Conservation (phyloP, 176 grass and related monocot genomes). For the Tillandsia leiboldiana region DNA sequence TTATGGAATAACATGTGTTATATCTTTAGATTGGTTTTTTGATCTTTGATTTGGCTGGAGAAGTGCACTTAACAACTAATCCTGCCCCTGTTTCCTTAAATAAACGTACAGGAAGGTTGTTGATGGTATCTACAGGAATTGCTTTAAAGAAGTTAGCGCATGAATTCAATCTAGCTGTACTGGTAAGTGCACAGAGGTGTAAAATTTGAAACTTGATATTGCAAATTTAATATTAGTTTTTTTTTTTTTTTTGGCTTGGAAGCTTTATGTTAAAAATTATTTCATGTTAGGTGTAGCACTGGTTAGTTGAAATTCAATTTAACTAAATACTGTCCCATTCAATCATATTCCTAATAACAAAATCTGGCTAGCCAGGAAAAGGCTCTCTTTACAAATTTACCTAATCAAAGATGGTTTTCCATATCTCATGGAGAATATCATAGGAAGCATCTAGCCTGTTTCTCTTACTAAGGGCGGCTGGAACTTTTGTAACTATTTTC, state of each 20-base stretch:
- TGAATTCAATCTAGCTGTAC: constrained; percentile 58
- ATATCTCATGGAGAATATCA: not conserved
- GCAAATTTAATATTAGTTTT: not conserved
- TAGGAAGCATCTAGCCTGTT: not conserved
- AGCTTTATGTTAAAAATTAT: not conserved
- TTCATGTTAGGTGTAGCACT: not conserved
- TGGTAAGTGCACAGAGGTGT: constrained; percentile 26
- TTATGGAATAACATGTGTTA: not conserved
- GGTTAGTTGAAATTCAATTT: not conserved
- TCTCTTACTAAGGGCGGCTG: no score
- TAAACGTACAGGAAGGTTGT: constrained; percentile 42
- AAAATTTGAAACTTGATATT: not conserved
- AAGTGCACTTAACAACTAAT: not conserved
- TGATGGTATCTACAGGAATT: constrained; percentile 58
- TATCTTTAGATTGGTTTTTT: not conserved
- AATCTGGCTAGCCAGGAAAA: not conserved
- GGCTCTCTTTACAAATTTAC: not conserved
- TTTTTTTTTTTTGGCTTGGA: not conserved
- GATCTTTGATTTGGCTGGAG: not conserved
- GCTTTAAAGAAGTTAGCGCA: constrained; percentile 61
- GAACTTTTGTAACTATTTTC: no score
- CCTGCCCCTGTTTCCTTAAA: not conserved
- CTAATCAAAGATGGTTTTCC: not conserved
- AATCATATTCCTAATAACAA: not conserved
- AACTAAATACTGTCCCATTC: not conserved